These are phyloP conservation scores for Aspergillus heteromorphus DNA, from an alignment of 495 filamentous ascomycete species.

Conservation along the genomic window DNA sequence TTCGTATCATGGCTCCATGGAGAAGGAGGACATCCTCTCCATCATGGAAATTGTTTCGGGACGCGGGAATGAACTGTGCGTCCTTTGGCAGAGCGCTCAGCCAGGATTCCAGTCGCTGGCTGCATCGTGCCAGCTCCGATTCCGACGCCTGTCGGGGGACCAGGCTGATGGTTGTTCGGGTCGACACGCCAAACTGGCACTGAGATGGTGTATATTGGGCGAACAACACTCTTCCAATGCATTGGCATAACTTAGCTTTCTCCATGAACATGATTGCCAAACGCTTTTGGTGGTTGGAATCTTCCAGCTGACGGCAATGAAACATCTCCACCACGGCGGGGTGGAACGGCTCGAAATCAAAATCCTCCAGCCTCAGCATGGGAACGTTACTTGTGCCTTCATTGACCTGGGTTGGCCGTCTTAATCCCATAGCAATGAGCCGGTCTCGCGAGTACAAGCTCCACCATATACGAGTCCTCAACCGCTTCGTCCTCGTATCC, in stretches of 20 bases:
- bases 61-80: conserved; percentile 35
- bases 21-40: conserved; percentile 57
- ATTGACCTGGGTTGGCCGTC: conserved; percentile 79
- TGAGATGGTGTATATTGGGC: conserved; percentile 69
- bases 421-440: conserved; percentile 78
- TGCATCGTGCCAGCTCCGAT: conserved; percentile 59
- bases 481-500: conserved; percentile 48
- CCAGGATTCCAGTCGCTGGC: conserved; percentile 68
- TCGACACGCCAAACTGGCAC: conserved; percentile 59
- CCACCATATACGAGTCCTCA: conserved; percentile 88
- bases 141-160: conserved; percentile 72
- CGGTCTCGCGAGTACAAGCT: conserved; percentile 86
- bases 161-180: conserved; percentile 74
- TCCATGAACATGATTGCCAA: conserved; percentile 82
- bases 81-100: conserved; percentile 57
- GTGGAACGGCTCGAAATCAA: conserved; percentile 63
- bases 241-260: conserved; percentile 77
- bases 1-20: conserved; percentile 71
- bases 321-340: conserved; percentile 34
- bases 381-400: conserved; percentile 80
- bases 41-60: conserved; percentile 28
- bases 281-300: conserved; percentile 54
- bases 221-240: conserved; percentile 72
- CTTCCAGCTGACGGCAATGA: conserved; percentile 36
- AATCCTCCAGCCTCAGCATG: conserved; percentile 72